Percentiles rank a stretch among this genome's conserved stretches.
phyloP scores from a whole-genome alignment of 1,284 basidiomycete species.

The Pascua guehoae region DNA sequence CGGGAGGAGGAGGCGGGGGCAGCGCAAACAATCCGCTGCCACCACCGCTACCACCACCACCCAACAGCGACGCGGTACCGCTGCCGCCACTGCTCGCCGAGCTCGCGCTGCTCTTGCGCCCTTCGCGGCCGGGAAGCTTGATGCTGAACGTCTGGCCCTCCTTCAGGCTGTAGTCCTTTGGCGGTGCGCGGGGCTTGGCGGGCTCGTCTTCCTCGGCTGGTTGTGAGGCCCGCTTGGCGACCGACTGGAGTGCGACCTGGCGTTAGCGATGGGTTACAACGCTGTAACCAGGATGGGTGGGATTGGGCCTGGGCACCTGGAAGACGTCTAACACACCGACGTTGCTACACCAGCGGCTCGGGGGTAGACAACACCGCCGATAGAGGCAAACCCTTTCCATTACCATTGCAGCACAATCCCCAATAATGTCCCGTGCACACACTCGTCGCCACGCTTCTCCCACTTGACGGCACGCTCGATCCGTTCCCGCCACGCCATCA shows the following conservation, averaged over 20 bases:
- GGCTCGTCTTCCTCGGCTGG: constrained; percentile 24
- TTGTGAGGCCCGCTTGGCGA: constrained; percentile 67
- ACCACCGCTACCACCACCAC: constrained; percentile 7
- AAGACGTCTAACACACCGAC: no score
- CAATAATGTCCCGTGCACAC: background rate
- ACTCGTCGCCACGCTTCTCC: background rate
- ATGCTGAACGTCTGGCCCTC: constrained; percentile 96
- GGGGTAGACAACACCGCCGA: no score
- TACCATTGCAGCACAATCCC: background rate
- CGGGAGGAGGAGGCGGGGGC: constrained; percentile 45
- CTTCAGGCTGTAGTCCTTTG: constrained; percentile 92
- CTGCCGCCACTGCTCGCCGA: background rate
- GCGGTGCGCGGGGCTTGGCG: constrained; percentile 63
- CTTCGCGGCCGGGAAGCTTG: constrained; percentile 67
- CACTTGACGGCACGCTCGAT: constrained; percentile 56
- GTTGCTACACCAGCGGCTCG: no score
- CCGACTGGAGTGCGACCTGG: constrained; percentile 85
- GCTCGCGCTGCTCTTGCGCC: constrained; percentile 16
- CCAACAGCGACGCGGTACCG: background rate
- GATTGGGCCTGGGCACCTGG: no score
- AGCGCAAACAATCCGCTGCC: constrained; percentile 37
- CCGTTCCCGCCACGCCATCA: background rate
- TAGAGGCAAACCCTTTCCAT: background rate
- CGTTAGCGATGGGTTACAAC: background rate
- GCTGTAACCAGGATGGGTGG: background rate